Percentiles rank a stretch among this genome's conserved stretches.
Conservation (phyloP, 129 eudicot genomes). For the Ambrosia artemisiifolia region DNA sequence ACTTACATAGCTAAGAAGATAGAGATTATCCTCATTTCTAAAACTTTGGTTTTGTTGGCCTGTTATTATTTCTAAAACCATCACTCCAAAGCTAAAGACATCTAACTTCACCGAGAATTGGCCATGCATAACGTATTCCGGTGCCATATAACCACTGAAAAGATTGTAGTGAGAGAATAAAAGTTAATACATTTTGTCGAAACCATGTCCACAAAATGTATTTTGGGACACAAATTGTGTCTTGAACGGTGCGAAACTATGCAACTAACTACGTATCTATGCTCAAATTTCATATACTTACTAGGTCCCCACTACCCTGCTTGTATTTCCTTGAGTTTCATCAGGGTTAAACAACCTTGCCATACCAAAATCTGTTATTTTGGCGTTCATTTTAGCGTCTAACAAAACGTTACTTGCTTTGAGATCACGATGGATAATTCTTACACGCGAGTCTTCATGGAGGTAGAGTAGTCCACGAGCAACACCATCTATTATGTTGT, state of each 20-base stretch:
- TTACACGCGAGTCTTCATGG: not conserved
- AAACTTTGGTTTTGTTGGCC: not conserved
- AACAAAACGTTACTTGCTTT: not conserved
- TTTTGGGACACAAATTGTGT: not conserved
- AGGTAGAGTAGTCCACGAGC: not conserved
- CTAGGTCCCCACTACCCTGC: not conserved
- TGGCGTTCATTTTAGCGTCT: not conserved
- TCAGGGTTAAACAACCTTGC: not conserved
- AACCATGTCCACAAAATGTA: not conserved
- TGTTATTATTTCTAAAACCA: slow-evolving; percentile 10
- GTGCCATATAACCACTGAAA: not conserved
- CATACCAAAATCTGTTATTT: not conserved
- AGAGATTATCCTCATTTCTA: not conserved
- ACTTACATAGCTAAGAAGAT: not conserved
- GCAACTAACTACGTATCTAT: not conserved
- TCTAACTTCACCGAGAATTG: slow-evolving; percentile 20
- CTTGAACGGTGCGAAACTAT: not conserved
- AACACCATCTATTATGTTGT: not conserved
- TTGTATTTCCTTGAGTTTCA: not conserved
- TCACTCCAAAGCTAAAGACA: slow-evolving; percentile 31
- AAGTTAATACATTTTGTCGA: not conserved
- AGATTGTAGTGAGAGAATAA: not conserved
- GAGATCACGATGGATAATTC: not conserved
- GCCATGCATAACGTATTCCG: not conserved
- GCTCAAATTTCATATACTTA: not conserved